Percentiles rank a stretch among this genome's conserved stretches.
Evolutionary conservation across 1,284 basidiomycete species (phyloP).

Genomic region (Ceratobasidium sp.): DNA sequence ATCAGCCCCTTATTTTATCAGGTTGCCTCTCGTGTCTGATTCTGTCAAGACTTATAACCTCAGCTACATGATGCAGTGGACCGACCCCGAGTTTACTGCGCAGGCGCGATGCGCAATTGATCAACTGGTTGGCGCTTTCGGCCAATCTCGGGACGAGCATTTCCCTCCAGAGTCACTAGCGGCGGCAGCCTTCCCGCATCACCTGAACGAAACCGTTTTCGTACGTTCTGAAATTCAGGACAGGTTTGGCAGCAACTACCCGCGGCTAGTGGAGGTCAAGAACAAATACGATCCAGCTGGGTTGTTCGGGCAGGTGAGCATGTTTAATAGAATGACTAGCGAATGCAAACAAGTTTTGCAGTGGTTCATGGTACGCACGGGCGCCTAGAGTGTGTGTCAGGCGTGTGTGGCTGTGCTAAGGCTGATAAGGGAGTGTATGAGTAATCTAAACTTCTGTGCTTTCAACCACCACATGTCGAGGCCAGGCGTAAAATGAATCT

Average conservation of each 20-base stretch:
- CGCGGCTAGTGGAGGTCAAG: conserved; percentile 40
- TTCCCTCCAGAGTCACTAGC: not conserved
- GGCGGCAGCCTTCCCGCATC: not conserved
- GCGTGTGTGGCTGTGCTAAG: not conserved
- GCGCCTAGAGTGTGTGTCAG: not conserved
- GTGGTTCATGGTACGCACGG: not conserved
- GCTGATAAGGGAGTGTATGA: not conserved
- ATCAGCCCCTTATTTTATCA: too few species aligned
- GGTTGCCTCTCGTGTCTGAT: too few species aligned
- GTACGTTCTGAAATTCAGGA: not conserved
- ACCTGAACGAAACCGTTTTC: not conserved
- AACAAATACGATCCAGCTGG: conserved; percentile 40
- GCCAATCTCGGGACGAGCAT: not conserved
- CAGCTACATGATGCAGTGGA: conserved; percentile 12
- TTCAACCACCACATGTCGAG: not conserved
- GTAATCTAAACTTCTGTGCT: not conserved
- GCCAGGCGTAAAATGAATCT: not conserved
- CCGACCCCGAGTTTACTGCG: not conserved
- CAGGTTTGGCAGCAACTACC: conserved; percentile 35
- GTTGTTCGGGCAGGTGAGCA: conserved; percentile 27
- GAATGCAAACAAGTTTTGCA: conserved; percentile 33
- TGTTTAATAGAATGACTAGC: too few species aligned
- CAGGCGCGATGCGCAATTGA: not conserved
- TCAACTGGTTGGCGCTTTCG: not conserved
- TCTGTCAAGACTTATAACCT: conserved; percentile 1